Evolutionary conservation across 1,139 yeast species (phyloP).

Genomic region (Hansenula sp.): DNA sequence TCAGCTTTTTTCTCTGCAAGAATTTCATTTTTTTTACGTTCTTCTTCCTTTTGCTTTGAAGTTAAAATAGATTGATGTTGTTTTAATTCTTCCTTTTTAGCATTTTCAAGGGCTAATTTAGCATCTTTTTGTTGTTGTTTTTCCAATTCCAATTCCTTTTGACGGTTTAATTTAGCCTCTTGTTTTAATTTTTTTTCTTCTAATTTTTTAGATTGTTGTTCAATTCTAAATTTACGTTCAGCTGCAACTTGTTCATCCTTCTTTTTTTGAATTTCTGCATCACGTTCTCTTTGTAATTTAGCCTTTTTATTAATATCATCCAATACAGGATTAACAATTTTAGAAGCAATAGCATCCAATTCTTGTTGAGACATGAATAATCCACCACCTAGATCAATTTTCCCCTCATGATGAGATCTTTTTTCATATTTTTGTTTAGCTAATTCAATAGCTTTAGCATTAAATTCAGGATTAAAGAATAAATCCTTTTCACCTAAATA

Average conservation of each 20-base stretch:
- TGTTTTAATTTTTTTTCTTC: slow-evolving; percentile 30
- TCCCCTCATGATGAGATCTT: slow-evolving; percentile 36
- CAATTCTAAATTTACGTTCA: slow-evolving; percentile 21
- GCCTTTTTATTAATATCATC: slow-evolving; percentile 73
- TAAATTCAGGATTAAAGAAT: slow-evolving; percentile 32
- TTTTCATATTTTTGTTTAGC: slow-evolving; percentile 52
- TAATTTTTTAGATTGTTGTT: slow-evolving; percentile 19
- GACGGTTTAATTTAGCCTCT: slow-evolving; percentile 28
- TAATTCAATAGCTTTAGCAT: slow-evolving; percentile 48
- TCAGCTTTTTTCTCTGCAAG: slow-evolving; percentile 17
- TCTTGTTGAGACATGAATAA: slow-evolving; percentile 72
- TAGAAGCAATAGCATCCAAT: slow-evolving; percentile 76
- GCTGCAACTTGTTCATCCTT: slow-evolving; percentile 17
- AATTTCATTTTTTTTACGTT: slow-evolving; percentile 20
- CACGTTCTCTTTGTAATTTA: slow-evolving; percentile 63
- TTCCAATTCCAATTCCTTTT: slow-evolving; percentile 25
- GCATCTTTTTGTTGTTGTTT: slow-evolving; percentile 19
- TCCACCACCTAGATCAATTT: slow-evolving; percentile 87
- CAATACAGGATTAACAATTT: slow-evolving; percentile 82
- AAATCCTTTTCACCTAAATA: slow-evolving; percentile 31
- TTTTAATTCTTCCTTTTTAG: slow-evolving; percentile 22
- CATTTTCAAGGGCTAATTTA: slow-evolving; percentile 19
- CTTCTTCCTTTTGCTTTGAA: slow-evolving; percentile 23
- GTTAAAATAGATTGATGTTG: slow-evolving; percentile 18
- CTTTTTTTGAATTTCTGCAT: slow-evolving; percentile 41